Evolutionary conservation across 352 stramenopile species (phyloP), one percentile per base, ranked within the genome.

Genomic region (Globisporangium takayamanum): DNA sequence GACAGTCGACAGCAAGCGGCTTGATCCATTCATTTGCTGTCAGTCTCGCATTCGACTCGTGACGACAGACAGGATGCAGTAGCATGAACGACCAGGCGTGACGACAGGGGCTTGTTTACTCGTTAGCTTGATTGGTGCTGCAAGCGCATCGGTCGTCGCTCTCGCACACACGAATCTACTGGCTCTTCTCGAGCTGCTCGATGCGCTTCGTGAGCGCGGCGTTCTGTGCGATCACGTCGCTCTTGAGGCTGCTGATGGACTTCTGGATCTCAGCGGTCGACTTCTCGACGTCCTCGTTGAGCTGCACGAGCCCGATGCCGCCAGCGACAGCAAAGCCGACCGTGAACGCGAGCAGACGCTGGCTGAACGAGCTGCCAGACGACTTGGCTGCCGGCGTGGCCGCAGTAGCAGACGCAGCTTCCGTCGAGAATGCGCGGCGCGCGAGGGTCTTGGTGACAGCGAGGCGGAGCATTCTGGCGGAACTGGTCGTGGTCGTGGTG

Each of bases 191-290:
- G 28, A 89, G 72, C 56, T 81, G 73, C 56, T 88, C 80, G 53
- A 90, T 77, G 53, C 82, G 74, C 77, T 89, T 89, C 45, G 59
- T 64, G n/a, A 92, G 76, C 58, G 74, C 70, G 12, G 62, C 69
- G 63, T 92, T 89, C 66, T 89, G 76, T 63, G 73, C 72, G 44
- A 88, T 62, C 50, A 89, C 74, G 50, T 89, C 78, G 57, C 65
- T 74, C 79, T 86, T 92, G 63, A 89, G 76, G 52, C 61, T 63
- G 33, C 70, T 63, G 64, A 89, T 75, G 37, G 77, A 69, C 62
- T 62, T 70, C 66, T 92, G 78, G 66, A 92, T 88, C 61, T 87
- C 69, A 51, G 82, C 63, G 49, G 78, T 92, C 30, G 82, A 92
- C 62, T 73, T 53, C 50, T 87, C 76, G 45, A 92, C 73, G 65